Percentiles rank a stretch among this genome's conserved stretches.
phyloP scores from a whole-genome alignment of 2,329 filamentous ascomycete genomes.

The Exophiala bonariae region DNA sequence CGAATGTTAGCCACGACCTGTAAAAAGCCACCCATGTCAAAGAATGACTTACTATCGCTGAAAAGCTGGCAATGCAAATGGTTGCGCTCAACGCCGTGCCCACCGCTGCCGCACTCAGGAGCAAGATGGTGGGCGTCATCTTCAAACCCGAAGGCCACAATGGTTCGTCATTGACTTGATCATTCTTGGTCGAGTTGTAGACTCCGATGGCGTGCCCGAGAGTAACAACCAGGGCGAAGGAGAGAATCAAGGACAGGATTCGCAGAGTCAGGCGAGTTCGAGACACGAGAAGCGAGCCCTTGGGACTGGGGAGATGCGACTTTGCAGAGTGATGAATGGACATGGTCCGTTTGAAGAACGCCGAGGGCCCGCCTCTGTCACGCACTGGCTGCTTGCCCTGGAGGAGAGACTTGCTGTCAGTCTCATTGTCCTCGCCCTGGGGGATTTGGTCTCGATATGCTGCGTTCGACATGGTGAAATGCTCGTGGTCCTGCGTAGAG shows the following conservation, averaged over 20 bases:
- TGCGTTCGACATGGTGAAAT: too few species aligned
- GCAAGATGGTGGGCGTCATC: conserved; percentile 1
- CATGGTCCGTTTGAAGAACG: conserved; percentile 4
- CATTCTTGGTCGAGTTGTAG: background rate
- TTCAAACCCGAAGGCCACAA: background rate
- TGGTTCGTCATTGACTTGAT: background rate
- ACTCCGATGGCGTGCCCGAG: conserved; percentile 1
- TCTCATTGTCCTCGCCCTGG: too few species aligned
- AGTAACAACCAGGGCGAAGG: background rate
- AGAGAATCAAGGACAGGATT: background rate
- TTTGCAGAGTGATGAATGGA: conserved; percentile 3
- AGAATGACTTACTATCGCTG: conserved; percentile 2
- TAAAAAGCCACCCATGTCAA: background rate
- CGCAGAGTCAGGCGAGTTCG: background rate
- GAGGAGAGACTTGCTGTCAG: too few species aligned
- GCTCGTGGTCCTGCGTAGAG: too few species aligned
- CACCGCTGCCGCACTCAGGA: background rate
- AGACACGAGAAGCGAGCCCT: background rate
- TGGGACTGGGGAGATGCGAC: background rate
- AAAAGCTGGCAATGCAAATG: conserved; percentile 1
- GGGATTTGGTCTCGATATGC: too few species aligned
- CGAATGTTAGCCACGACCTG: background rate
- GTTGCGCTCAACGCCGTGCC: background rate
- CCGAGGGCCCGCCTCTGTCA: background rate
- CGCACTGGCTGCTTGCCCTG: background rate